phyloP scores from a whole-genome alignment of 2,329 filamentous ascomycete species.

The Hypoxylon sp. region DNA sequence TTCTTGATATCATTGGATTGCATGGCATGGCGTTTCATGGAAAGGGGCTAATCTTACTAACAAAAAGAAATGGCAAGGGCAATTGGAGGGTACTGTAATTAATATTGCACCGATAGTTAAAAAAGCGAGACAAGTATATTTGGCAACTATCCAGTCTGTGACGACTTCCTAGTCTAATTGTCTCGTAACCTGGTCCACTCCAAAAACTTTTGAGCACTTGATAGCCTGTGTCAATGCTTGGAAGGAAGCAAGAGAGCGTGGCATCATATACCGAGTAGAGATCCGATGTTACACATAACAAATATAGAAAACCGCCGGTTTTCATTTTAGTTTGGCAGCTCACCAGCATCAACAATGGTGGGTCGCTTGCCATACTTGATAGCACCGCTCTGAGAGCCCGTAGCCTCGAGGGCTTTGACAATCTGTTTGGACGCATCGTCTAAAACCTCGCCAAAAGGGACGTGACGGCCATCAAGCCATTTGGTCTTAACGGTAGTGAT shows the following conservation, averaged over 20 bases:
- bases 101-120: not conserved
- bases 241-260: conserved; percentile 29
- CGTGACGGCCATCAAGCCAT: conserved; percentile 87
- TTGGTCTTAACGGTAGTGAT: conserved; percentile 92
- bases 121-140: conserved; percentile 36
- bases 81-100: not conserved
- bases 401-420: conserved; percentile 74
- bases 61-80: not conserved
- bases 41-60: not conserved
- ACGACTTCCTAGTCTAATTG: conserved; percentile 26
- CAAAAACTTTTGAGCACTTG: conserved; percentile 29
- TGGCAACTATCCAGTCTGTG: conserved; percentile 42
- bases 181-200: conserved; percentile 17
- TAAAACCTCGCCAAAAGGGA: conserved; percentile 80
- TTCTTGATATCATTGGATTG: conserved; percentile 35
- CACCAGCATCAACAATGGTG: conserved; percentile 70
- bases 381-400: conserved; percentile 68
- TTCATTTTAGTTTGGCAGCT: conserved; percentile 56
- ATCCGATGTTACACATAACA: conserved; percentile 43
- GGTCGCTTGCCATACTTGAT: conserved; percentile 71
- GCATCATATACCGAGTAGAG: conserved; percentile 39
- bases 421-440: conserved; percentile 62
- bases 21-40: conserved; percentile 44
- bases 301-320: conserved; percentile 21
- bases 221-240: conserved; percentile 26